Evolutionary conservation across 2,329 filamentous ascomycete genomes (phyloP), one percentile per base, ranked within the genome.

Genomic region (Alternaria sp.): DNA sequence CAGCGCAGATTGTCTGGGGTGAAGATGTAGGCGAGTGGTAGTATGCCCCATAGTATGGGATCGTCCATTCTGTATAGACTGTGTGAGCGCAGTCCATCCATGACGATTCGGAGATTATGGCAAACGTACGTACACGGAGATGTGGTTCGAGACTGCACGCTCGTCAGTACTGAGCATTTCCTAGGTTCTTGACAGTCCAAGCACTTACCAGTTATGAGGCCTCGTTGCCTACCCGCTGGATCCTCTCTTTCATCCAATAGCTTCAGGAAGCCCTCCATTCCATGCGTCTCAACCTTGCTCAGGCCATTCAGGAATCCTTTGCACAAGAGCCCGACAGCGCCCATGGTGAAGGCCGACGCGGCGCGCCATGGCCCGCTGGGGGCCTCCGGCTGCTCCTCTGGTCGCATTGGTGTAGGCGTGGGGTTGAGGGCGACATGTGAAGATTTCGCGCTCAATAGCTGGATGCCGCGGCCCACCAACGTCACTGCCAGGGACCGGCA

Each of bases 31-130:
- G 87, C 85, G 49, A 92, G 79, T 1, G 96, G 96, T 5, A 99
- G 83, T 36, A 93, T 88, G 17, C 95, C 96, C 95, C 95, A 99
- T 71, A 97, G 89, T 62, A 98, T 82, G 25, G 96, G 96, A 82
- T 99, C 96, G 81, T 99, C 96, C 72, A 98, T 83, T 62, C 95
- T 97, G 78, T 68, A 66, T 58, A 65, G 21, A 61, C 61, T 40
- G 49, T 47, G 65, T 68, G 51, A 69, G 70, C 55, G 55, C 64
- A 32, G 17, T 51, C 56, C 61, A 71, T 58, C 66, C 57, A 28
- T 15, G 44, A 19, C 30, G 15, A 59, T 49, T 21, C 6, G 23
- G 30, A 50, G 3, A 4, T 26, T 13, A 32, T 25, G 63, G 65
- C 59, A 61, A 78, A 80, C 77, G 69, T 79, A 90, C 91, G 81